Evolutionary conservation across 2,329 filamentous ascomycete species (phyloP).

Genomic region (Decorospora gaudefroyi): DNA sequence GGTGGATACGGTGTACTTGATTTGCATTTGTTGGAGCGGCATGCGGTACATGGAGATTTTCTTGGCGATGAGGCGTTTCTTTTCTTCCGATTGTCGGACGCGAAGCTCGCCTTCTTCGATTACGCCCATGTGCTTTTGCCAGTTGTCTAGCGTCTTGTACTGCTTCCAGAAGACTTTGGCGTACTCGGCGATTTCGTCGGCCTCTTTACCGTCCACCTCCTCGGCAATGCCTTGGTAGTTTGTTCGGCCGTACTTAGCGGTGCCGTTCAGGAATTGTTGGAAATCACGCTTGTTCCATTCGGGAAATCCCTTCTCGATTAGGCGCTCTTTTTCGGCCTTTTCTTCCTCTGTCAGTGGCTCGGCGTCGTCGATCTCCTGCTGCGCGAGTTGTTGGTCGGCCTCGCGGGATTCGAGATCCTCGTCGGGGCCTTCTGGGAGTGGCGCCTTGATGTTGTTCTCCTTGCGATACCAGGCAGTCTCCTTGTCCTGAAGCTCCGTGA

Average conservation of each 20-base stretch:
- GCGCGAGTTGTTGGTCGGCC: conserved; percentile 82
- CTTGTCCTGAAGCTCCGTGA: conserved; percentile 89
- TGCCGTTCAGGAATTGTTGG: conserved; percentile 96
- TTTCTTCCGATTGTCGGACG: conserved; percentile 83
- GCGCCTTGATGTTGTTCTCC: conserved; percentile 93
- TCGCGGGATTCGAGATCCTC: conserved; percentile 85
- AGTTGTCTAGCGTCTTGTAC: conserved; percentile 87
- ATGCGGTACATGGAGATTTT: conserved; percentile 98
- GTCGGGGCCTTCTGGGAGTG: conserved; percentile 83
- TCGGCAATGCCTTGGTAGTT: conserved; percentile 84
- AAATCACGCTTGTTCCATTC: conserved; percentile 98
- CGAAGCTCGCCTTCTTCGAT: conserved; percentile 94
- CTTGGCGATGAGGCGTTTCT: conserved; percentile 89
- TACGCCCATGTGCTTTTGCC: conserved; percentile 81
- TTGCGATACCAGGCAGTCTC: conserved; percentile 96
- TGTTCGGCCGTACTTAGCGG: conserved; percentile 85
- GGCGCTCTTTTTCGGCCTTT: conserved; percentile 78
- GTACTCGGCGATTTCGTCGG: conserved; percentile 84
- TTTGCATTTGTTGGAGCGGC: conserved; percentile 94
- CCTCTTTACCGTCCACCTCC: conserved; percentile 88
- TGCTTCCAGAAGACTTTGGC: conserved; percentile 96
- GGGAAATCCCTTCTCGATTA: conserved; percentile 84
- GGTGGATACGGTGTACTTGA: conserved; percentile 98
- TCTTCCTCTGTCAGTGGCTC: conserved; percentile 87
- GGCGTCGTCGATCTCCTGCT: conserved; percentile 91